Conservation (phyloP, 2,329 filamentous ascomycete species). For the Cercospora zeae-maydis region DNA sequence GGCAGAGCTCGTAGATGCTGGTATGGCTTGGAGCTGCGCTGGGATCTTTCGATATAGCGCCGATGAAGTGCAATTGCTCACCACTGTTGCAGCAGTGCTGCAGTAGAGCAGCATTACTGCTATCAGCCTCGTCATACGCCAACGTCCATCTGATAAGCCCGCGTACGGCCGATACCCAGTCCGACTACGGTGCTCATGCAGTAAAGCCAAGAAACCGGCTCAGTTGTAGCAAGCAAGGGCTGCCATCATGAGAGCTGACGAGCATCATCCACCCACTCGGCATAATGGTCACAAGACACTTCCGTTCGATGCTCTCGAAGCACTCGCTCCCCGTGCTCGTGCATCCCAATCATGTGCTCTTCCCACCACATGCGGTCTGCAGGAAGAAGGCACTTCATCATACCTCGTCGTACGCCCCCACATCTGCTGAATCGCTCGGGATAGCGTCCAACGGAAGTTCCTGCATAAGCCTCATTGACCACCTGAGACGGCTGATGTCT, state of each 20-base stretch:
- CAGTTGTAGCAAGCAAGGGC: neutral
- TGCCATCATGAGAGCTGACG: neutral
- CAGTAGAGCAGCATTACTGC: neutral
- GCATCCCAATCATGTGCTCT: conserved; percentile 1
- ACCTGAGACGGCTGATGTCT: neutral
- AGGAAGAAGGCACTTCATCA: neutral
- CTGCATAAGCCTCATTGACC: neutral
- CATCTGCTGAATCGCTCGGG: neutral
- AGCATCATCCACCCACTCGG: neutral
- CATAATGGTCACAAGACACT: neutral
- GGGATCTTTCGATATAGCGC: neutral
- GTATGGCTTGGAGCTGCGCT: neutral
- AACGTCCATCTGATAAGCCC: neutral
- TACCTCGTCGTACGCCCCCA: neutral
- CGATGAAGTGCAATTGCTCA: neutral
- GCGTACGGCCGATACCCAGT: neutral
- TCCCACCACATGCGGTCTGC: neutral
- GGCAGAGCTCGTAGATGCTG: neutral
- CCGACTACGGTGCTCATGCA: neutral
- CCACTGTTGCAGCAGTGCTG: neutral
- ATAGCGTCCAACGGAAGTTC: neutral
- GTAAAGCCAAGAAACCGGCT: neutral
- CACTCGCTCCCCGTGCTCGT: neutral
- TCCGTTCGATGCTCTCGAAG: neutral
- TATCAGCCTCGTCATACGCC: neutral